Conservation (phyloP, 2,329 filamentous ascomycete genomes). For the Penicillium sclerotigenum region DNA sequence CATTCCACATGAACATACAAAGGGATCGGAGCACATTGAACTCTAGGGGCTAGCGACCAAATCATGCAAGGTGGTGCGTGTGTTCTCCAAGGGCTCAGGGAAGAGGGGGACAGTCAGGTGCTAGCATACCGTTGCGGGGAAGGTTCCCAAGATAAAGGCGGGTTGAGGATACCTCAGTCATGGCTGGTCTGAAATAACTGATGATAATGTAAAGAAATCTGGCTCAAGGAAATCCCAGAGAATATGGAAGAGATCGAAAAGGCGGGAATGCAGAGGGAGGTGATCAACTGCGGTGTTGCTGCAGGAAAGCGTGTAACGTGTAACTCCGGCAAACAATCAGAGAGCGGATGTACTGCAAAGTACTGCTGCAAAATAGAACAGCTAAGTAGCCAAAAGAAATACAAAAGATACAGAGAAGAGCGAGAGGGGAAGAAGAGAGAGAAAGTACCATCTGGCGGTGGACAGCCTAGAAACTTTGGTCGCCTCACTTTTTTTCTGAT, state of each 20-base stretch:
- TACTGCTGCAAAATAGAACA: not conserved
- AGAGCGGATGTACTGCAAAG: not conserved
- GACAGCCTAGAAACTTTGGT: conserved; percentile 16
- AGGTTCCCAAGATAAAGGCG: conserved; percentile 97
- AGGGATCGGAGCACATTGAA: not conserved
- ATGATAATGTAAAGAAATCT: conserved; percentile 4
- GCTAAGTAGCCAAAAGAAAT: not conserved
- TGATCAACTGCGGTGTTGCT: conserved; percentile 5
- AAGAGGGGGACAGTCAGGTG: conserved; percentile 26
- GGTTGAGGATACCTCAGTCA: conserved; percentile 89
- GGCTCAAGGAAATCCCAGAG: conserved; percentile 2
- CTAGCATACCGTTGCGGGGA: conserved; percentile 80
- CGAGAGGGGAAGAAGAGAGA: conserved; percentile 12
- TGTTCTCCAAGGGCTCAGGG: conserved; percentile 10
- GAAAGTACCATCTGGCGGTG: conserved; percentile 23
- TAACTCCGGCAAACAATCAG: not conserved
- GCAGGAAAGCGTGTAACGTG: conserved; percentile 11
- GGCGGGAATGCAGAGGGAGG: not conserved
- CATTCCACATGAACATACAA: not conserved
- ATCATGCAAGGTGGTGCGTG: conserved; percentile 4
- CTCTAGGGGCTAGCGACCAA: conserved; percentile 3
- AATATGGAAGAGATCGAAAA: conserved; percentile 6
- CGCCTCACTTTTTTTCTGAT: conserved; percentile 27
- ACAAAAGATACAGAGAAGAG: not conserved
- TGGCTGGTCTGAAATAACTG: conserved; percentile 37